A percentile compares a stretch with the other conserved stretches of the same genome.
Conservation (phyloP, 108 stramenopile genomes). For the Skeletonema menzelii region DNA sequence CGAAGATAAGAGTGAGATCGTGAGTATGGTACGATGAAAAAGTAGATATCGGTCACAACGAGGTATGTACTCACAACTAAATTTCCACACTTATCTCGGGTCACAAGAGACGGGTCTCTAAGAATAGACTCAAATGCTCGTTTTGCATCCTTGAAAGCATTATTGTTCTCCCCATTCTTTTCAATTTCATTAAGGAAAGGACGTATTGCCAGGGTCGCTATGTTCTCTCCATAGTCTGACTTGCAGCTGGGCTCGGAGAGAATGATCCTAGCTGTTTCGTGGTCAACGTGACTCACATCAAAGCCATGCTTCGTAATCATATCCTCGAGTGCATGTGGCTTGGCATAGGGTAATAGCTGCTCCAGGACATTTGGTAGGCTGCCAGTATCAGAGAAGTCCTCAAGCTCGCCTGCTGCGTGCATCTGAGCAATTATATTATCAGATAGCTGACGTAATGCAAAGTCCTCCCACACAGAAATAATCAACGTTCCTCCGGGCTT, state of each 20-base stretch:
- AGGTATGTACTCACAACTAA: not conserved
- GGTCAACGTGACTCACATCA: constrained; percentile 30
- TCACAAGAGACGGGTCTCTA: constrained; percentile 32
- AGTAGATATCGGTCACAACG: not conserved
- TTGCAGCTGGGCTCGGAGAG: constrained; percentile 24
- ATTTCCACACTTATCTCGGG: constrained; percentile 32
- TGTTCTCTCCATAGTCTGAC: constrained; percentile 17
- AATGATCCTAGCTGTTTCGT: constrained; percentile 33
- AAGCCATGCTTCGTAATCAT: constrained; percentile 20
- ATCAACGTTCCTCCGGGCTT: constrained; percentile 38
- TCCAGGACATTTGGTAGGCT: constrained; percentile 1
- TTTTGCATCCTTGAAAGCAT: constrained; percentile 15
- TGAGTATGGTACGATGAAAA: not conserved
- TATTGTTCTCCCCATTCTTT: constrained; percentile 35
- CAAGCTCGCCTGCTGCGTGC: constrained; percentile 13
- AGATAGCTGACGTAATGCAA: constrained; percentile 15
- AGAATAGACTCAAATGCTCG: constrained; percentile 27
- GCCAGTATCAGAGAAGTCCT: constrained; percentile 18
- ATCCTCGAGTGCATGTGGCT: constrained; percentile 28
- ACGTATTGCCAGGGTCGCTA: constrained; percentile 35
- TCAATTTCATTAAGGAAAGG: constrained; percentile 32
- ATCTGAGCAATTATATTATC: constrained; percentile 27
- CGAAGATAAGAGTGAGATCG: not conserved
- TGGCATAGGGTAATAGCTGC: constrained; percentile 22
- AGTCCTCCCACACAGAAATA: constrained; percentile 42